Conservation (phyloP, 1,139 yeast species). For the Kodamaea arcana region DNA sequence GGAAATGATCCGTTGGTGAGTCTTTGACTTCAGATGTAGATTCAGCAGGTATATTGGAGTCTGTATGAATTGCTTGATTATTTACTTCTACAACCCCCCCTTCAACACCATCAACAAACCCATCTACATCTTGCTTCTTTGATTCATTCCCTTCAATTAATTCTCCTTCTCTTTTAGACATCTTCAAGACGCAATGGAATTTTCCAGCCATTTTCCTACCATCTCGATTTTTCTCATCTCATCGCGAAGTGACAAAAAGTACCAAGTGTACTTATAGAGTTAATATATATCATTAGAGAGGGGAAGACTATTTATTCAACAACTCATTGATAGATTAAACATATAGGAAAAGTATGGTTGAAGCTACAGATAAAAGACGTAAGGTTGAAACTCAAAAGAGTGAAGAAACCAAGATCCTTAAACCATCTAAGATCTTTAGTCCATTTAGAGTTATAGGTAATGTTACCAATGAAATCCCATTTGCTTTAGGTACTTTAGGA, state of each 20-base stretch:
- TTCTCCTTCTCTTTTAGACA: slow-evolving; percentile 18
- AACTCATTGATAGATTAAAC: too few species aligned
- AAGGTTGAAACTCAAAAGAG: slow-evolving; percentile 14
- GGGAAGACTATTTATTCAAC: too few species aligned
- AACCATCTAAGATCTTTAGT: slow-evolving; percentile 36
- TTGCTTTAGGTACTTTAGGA: slow-evolving; percentile 86
- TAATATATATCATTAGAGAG: too few species aligned
- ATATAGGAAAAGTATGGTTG: slow-evolving; percentile 20
- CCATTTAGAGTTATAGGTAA: slow-evolving; percentile 56
- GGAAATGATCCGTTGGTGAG: too few species aligned
- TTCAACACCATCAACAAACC: too few species aligned
- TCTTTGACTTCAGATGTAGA: too few species aligned
- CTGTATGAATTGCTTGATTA: too few species aligned
- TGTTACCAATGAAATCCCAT: slow-evolving; percentile 75
- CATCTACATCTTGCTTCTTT: slow-evolving; percentile 16
- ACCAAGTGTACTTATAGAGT: too few species aligned
- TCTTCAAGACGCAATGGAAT: too few species aligned
- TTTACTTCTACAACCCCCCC: too few species aligned
- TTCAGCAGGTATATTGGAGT: too few species aligned
- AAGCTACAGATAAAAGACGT: slow-evolving; percentile 30
- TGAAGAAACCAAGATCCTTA: not conserved
- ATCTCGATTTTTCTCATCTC: slow-evolving; percentile 2
- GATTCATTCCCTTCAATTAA: slow-evolving; percentile 15
- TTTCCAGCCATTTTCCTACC: too few species aligned
- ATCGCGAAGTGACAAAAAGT: slow-evolving; percentile 1